These are phyloP conservation scores for Bretziella fagacearum DNA, from an alignment of 2,329 filamentous ascomycete species.

Conservation along the genomic window DNA sequence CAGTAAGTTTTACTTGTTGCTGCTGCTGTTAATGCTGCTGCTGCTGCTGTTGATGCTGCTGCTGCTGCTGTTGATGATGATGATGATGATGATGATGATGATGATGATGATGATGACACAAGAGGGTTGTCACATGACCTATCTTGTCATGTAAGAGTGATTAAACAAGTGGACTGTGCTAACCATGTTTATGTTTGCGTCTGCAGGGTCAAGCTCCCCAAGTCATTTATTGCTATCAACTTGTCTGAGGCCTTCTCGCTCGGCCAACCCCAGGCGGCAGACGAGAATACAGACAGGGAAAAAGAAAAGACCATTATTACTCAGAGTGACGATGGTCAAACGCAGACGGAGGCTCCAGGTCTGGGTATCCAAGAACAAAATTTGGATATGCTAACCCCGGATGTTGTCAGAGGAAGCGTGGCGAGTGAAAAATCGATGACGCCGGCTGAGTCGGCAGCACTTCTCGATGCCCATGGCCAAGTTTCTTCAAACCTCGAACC, in stretches of 20 bases:
- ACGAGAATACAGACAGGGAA: slow-evolving; percentile 19
- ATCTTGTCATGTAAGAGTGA: no score
- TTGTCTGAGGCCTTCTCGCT: slow-evolving; percentile 45
- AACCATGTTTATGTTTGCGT: slow-evolving; percentile 13
- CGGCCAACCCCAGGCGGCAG: slow-evolving; percentile 34
- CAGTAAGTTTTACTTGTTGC: slow-evolving; percentile 51
- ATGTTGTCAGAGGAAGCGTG: neutral
- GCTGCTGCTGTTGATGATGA: neutral
- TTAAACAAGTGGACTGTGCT: neutral
- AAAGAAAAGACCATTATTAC: neutral
- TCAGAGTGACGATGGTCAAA: neutral
- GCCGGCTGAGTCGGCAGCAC: neutral
- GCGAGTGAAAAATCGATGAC: neutral
- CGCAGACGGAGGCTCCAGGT: neutral
- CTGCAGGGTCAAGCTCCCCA: slow-evolving; percentile 46
- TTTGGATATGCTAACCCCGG: neutral
- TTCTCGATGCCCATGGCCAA: neutral
- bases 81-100: neutral
- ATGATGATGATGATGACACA: neutral
- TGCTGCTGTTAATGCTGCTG: slow-evolving; percentile 3
- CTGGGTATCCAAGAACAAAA: neutral
- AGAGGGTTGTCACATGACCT: neutral
- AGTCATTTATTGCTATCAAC: slow-evolving; percentile 49
- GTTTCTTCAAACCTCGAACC: no score
- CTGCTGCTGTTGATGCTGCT: slow-evolving; percentile 15